phyloP scores from a whole-genome alignment of 2,329 filamentous ascomycete species.

The Penicillium sp. region DNA sequence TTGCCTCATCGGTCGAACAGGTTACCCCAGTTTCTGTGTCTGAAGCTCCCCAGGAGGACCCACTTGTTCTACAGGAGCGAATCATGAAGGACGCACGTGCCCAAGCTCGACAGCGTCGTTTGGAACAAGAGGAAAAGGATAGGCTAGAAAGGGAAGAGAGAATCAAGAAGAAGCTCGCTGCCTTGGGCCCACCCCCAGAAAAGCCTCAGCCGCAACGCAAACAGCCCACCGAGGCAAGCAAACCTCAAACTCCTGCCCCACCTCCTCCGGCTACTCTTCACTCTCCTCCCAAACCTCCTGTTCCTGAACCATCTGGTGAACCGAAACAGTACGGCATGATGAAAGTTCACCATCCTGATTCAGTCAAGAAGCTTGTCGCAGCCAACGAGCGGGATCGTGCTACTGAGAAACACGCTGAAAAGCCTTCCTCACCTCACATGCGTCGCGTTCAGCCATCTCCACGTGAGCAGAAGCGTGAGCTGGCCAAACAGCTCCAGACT shows the following conservation, averaged over 20 bases:
- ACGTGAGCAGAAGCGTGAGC: conserved; percentile 38
- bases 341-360: conserved; percentile 64
- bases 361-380: conserved; percentile 54
- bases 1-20: conserved; percentile 35
- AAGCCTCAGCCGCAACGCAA: conserved; percentile 39
- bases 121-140: conserved; percentile 62
- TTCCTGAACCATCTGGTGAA: conserved; percentile 62
- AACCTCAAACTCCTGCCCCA: conserved; percentile 27
- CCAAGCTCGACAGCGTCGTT: conserved; percentile 59
- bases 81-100: conserved; percentile 67
- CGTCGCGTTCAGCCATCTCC: conserved; percentile 42
- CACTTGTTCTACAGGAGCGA: conserved; percentile 62
- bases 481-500: conserved; percentile 21
- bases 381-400: conserved; percentile 45
- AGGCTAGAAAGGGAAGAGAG: conserved; percentile 64
- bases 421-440: conserved; percentile 24
- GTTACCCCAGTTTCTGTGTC: conserved; percentile 21
- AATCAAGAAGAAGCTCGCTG: conserved; percentile 62
- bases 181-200: conserved; percentile 55
- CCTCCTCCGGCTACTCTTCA: conserved; percentile 46
- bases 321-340: conserved; percentile 67
- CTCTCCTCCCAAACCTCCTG: conserved; percentile 64
- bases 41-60: conserved; percentile 45
- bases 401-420: conserved; percentile 40
- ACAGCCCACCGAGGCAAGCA: conserved; percentile 38